Evolutionary conservation across 345 rosid species (phyloP).

Genomic region (Physaria fendleri): DNA sequence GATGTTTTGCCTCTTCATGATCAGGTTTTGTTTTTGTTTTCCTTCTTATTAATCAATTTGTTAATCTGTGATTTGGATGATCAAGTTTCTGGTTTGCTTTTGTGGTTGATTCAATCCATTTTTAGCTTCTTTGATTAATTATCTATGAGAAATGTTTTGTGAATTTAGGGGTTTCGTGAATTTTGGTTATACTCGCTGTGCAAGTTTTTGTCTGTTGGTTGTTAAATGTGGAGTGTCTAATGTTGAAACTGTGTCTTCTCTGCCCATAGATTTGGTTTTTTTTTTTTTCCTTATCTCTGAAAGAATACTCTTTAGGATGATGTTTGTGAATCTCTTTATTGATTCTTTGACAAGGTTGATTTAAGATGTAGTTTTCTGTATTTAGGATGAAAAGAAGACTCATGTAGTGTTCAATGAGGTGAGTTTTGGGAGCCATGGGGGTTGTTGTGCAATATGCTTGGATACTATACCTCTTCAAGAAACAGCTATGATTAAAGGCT

Average conservation of each 20-base stretch:
- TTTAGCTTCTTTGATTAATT: background rate
- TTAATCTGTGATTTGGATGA: background rate
- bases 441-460: slow-evolving; percentile 81
- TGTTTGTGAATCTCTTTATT: background rate
- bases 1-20: slow-evolving; percentile 16
- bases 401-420: slow-evolving; percentile 22
- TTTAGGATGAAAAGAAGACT: slow-evolving; percentile 41
- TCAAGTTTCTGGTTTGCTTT: background rate
- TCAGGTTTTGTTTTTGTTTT: slow-evolving; percentile 21
- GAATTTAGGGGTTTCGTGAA: background rate
- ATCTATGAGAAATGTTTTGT: background rate
- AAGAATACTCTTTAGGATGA: background rate
- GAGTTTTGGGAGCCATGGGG: slow-evolving; percentile 58
- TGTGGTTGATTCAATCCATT: background rate
- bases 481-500: slow-evolving; percentile 86
- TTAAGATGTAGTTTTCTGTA: background rate
- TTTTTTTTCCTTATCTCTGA: background rate
- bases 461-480: slow-evolving; percentile 76
- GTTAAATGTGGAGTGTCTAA: background rate
- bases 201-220: background rate
- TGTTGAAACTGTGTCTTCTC: background rate
- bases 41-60: background rate
- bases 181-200: background rate
- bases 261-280: background rate
- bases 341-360: background rate